Conservation (phyloP, 108 stramenopile genomes). For the Cyclotella sp. region DNA sequence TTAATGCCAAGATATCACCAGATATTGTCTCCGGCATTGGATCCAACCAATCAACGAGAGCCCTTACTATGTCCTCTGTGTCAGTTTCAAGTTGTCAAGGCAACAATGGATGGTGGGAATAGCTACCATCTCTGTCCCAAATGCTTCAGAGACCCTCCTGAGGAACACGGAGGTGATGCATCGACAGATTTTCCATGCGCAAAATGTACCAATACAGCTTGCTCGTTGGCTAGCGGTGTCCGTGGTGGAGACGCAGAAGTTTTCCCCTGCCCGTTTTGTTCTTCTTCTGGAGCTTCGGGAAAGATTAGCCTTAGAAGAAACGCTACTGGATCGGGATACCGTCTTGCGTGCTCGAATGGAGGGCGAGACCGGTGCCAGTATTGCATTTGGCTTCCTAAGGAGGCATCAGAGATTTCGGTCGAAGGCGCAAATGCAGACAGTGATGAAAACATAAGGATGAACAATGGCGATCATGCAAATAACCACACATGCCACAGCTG, state of each 20-base stretch:
- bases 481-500: slow-evolving; percentile 55
- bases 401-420: slow-evolving; percentile 58
- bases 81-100: slow-evolving; percentile 76
- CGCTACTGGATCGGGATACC: slow-evolving; percentile 52
- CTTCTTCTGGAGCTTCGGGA: slow-evolving; percentile 32
- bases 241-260: slow-evolving; percentile 72
- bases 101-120: slow-evolving; percentile 63
- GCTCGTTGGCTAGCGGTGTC: slow-evolving; percentile 72
- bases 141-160: slow-evolving; percentile 78
- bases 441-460: slow-evolving; percentile 27
- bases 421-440: slow-evolving; percentile 26
- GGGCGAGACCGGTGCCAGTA: slow-evolving; percentile 62
- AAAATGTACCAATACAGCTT: slow-evolving; percentile 75
- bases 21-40: slow-evolving; percentile 55
- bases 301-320: slow-evolving; percentile 65
- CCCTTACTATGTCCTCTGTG: slow-evolving; percentile 84
- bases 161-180: slow-evolving; percentile 66
- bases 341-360: slow-evolving; percentile 75
- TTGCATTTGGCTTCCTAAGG: slow-evolving; percentile 76
- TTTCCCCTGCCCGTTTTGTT: slow-evolving; percentile 84
- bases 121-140: slow-evolving; percentile 82
- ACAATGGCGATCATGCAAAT: slow-evolving; percentile 8
- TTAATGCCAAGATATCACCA: slow-evolving; percentile 64
- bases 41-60: slow-evolving; percentile 51
- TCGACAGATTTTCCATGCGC: slow-evolving; percentile 75